phyloP scores from a whole-genome alignment of 2,329 filamentous ascomycete species.

The Grosmannia penicillata region DNA sequence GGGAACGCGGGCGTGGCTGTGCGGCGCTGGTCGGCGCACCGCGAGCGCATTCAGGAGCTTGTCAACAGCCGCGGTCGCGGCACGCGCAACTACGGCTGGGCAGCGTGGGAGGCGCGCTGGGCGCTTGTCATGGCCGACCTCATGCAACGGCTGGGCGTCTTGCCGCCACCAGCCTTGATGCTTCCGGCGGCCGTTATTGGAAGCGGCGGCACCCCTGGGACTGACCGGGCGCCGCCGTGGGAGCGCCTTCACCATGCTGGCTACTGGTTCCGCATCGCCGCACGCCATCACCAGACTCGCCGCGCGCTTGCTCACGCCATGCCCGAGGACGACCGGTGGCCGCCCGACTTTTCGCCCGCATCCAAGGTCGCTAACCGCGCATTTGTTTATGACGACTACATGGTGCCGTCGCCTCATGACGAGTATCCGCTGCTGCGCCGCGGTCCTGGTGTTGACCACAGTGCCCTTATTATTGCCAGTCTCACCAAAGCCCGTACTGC shows the following conservation, averaged over 20 bases:
- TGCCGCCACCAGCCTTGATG: no score
- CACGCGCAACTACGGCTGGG: constrained; percentile 80
- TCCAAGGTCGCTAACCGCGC: constrained; percentile 32
- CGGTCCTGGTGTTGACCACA: constrained; percentile 34
- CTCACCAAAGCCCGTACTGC: constrained; percentile 35
- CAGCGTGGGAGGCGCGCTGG: constrained; percentile 79
- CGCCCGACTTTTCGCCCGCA: constrained; percentile 31
- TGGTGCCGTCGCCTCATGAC: constrained; percentile 48
- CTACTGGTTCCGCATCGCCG: constrained; percentile 50
- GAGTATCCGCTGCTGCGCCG: constrained; percentile 32
- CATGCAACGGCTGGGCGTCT: constrained; percentile 36
- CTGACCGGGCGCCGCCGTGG: constrained; percentile 42
- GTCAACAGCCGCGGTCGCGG: constrained; percentile 74
- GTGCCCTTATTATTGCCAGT: constrained; percentile 36
- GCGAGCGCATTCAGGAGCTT: constrained; percentile 57
- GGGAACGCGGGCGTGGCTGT: constrained; percentile 67
- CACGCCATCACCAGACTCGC: constrained; percentile 38
- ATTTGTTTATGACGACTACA: constrained; percentile 49
- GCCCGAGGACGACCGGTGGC: constrained; percentile 41
- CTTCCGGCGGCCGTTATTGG: no score
- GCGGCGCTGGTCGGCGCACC: constrained; percentile 66
- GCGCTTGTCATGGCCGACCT: constrained; percentile 46
- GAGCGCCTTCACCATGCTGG: constrained; percentile 50
- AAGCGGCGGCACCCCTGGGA: no score
- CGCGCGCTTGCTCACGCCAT: constrained; percentile 39